Conservation (phyloP, 345 rosid genomes). For the Erodium maritimum region DNA sequence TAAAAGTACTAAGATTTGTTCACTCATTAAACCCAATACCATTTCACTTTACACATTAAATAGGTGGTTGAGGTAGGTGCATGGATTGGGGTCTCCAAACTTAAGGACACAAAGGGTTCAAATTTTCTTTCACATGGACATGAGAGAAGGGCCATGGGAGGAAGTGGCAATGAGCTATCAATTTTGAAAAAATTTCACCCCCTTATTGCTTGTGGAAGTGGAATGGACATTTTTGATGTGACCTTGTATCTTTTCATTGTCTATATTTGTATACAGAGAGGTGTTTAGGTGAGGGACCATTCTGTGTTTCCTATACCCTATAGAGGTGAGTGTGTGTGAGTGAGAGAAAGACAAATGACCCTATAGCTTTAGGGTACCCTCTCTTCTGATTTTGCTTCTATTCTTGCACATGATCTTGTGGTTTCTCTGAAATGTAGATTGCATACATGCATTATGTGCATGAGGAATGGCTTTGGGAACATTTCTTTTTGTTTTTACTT, state of each 20-base stretch:
- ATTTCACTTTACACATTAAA: neutral
- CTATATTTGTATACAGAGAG: neutral
- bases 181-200: too few species aligned
- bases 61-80: neutral
- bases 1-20: too few species aligned
- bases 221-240: neutral
- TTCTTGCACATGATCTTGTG: constrained; percentile 19
- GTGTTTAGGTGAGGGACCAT: neutral
- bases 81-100: neutral
- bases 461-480: too few species aligned
- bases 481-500: too few species aligned
- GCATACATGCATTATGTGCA: too few species aligned
- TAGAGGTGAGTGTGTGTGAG: too few species aligned
- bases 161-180: neutral
- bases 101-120: neutral
- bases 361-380: neutral
- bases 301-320: neutral
- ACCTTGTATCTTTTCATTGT: neutral
- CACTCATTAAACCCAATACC: too few species aligned
- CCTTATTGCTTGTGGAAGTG: constrained; percentile 4
- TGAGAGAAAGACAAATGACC: neutral
- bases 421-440: too few species aligned
- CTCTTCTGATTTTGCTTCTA: too few species aligned
- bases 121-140: neutral
- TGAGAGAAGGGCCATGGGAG: neutral